Conservation (phyloP, 139 green algal genomes). For the Tetradesmus obliquus region DNA sequence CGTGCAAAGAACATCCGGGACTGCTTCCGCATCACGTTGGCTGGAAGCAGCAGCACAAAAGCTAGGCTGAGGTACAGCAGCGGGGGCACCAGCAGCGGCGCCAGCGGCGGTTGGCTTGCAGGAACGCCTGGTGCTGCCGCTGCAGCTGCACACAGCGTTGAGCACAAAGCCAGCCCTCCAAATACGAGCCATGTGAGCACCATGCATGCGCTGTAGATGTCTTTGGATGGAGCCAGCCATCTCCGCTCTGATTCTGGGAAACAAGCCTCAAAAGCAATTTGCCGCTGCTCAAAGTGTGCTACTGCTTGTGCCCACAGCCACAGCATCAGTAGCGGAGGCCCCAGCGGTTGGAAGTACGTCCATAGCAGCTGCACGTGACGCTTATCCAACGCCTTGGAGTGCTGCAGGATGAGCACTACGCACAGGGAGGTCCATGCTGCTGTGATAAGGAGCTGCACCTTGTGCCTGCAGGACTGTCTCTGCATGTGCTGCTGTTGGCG, state of each 20-base stretch:
- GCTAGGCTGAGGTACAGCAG: slow-evolving; percentile 63
- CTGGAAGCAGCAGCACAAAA: slow-evolving; percentile 62
- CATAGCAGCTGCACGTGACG: slow-evolving; percentile 56
- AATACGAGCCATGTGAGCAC: neutral
- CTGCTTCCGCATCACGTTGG: slow-evolving; percentile 45
- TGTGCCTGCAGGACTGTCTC: neutral
- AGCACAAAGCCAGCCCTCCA: neutral
- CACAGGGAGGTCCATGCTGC: neutral
- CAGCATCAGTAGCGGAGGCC: slow-evolving; percentile 70
- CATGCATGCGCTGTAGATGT: neutral
- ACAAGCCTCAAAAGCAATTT: slow-evolving; percentile 70
- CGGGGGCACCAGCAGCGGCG: slow-evolving; percentile 48
- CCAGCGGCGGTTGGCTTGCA: neutral
- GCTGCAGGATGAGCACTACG: neutral
- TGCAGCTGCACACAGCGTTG: neutral
- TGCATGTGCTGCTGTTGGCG: neutral
- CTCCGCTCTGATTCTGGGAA: slow-evolving; percentile 62
- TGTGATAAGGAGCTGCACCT: neutral
- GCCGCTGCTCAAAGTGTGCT: slow-evolving; percentile 58
- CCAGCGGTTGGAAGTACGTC: slow-evolving; percentile 70
- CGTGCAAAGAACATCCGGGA: slow-evolving; percentile 69
- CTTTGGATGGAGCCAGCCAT: slow-evolving; percentile 48
- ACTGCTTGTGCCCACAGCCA: slow-evolving; percentile 71
- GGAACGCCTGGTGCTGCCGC: neutral
- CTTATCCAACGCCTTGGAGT: neutral